Conservation (phyloP, 495 filamentous ascomycete genomes). For the Aspergillus sparsus region DNA sequence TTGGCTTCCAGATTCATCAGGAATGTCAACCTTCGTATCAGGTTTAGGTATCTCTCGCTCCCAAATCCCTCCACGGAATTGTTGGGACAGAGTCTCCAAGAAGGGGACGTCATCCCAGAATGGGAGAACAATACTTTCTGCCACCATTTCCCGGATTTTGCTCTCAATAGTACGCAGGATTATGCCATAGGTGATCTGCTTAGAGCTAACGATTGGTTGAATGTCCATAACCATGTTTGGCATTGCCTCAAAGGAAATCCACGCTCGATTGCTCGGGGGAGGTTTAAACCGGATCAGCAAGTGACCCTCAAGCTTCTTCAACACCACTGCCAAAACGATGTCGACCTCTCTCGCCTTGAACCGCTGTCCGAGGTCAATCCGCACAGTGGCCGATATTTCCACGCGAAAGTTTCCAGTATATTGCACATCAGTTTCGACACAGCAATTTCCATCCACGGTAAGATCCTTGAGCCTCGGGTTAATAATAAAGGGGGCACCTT, state of each 20-base stretch:
- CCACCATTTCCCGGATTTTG: conserved; percentile 87
- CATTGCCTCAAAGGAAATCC: conserved; percentile 90
- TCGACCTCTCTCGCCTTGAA: conserved; percentile 92
- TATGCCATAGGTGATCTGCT: conserved; percentile 90
- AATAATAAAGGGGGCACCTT: conserved; percentile 83
- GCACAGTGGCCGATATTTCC: conserved; percentile 85
- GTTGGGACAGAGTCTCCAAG: conserved; percentile 70
- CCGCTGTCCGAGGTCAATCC: conserved; percentile 81
- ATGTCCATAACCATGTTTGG: conserved; percentile 91
- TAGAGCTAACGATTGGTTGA: conserved; percentile 90
- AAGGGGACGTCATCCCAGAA: conserved; percentile 97
- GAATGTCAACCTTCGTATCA: conserved; percentile 52
- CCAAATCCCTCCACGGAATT: conserved; percentile 90
- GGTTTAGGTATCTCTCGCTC: conserved; percentile 54
- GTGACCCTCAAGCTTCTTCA: conserved; percentile 86
- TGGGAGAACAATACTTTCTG: conserved; percentile 88
- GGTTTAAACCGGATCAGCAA: conserved; percentile 85
- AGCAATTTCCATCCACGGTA: conserved; percentile 86
- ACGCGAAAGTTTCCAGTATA: conserved; percentile 88
- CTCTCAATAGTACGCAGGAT: conserved; percentile 93
- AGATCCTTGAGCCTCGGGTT: conserved; percentile 88
- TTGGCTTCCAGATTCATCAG: conserved; percentile 57
- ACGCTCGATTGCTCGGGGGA: conserved; percentile 90
- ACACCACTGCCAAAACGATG: conserved; percentile 79
- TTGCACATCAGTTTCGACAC: conserved; percentile 78